Conservation (phyloP, 768 basidiomycete species). For the Cystoderma amianthinum region DNA sequence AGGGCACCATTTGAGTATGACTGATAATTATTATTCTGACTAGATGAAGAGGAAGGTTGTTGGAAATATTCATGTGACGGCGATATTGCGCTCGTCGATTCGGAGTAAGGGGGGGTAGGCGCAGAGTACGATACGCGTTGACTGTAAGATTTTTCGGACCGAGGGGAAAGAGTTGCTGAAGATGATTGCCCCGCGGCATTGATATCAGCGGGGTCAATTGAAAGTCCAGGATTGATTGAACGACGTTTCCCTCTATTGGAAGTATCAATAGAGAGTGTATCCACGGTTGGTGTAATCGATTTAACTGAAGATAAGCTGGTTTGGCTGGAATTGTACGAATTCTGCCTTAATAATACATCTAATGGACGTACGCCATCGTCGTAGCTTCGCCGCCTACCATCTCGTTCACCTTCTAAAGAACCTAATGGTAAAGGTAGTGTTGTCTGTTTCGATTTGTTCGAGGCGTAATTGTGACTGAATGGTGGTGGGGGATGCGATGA, state of each 20-base stretch:
- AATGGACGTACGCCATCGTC: conserved; percentile 39
- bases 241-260: conserved; percentile 36
- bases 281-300: background rate
- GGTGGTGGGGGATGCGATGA: background rate
- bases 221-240: conserved; percentile 41
- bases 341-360: conserved; percentile 25
- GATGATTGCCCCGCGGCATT: conserved; percentile 11
- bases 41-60: conserved; percentile 5
- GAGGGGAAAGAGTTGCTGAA: conserved; percentile 22
- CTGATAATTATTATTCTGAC: conserved; percentile 15
- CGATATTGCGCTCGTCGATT: conserved; percentile 19
- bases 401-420: conserved; percentile 11
- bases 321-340: conserved; percentile 9
- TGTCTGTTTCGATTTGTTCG: conserved; percentile 22
- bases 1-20: conserved; percentile 12
- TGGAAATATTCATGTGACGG: conserved; percentile 23
- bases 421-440: conserved; percentile 30
- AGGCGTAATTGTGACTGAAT: conserved; percentile 5
- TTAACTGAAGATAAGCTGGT: background rate
- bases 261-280: conserved; percentile 10
- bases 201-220: conserved; percentile 24
- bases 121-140: conserved; percentile 14
- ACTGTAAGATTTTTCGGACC: conserved; percentile 18
- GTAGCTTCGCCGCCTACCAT: conserved; percentile 31
- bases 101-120: conserved; percentile 16